These are phyloP conservation scores for Septoria linicola DNA, from an alignment of 2,329 filamentous ascomycete species.

Conservation along the genomic window DNA sequence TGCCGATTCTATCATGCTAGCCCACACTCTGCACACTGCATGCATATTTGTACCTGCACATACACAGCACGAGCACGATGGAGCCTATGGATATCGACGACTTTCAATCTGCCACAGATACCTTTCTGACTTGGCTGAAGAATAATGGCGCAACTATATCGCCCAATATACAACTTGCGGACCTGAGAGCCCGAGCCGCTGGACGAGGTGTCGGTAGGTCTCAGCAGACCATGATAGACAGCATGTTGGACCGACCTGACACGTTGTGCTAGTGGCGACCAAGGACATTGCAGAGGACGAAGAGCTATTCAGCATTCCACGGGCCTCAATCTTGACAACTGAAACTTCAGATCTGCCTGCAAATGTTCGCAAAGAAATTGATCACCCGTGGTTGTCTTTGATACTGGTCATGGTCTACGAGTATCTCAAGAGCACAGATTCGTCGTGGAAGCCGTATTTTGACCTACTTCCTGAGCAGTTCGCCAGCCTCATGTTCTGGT, in stretches of 20 bases:
- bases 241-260: conserved; percentile 8
- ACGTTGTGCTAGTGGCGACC: conserved; percentile 60
- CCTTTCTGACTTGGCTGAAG: conserved; percentile 60
- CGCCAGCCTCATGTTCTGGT: conserved; percentile 91
- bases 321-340: conserved; percentile 66
- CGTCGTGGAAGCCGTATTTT: conserved; percentile 76
- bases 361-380: conserved; percentile 32
- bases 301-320: conserved; percentile 76
- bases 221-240: conserved; percentile 3
- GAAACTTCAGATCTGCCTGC: conserved; percentile 67
- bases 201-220: conserved; percentile 63
- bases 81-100: conserved; percentile 30
- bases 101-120: conserved; percentile 45
- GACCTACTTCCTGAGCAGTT: conserved; percentile 70
- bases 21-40: conserved; percentile 7
- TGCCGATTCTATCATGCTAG: conserved; percentile 8
- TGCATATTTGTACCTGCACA: conserved; percentile 9
- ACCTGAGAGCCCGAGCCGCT: conserved; percentile 56
- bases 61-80: conserved; percentile 6
- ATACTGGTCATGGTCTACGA: conserved; percentile 84
- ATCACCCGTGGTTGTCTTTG: conserved; percentile 54
- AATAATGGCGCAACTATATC: conserved; percentile 55
- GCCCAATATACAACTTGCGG: conserved; percentile 57
- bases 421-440: conserved; percentile 57
- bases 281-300: conserved; percentile 71